phyloP scores from a whole-genome alignment of 306 rosid genomes.

The Castanea sativa region DNA sequence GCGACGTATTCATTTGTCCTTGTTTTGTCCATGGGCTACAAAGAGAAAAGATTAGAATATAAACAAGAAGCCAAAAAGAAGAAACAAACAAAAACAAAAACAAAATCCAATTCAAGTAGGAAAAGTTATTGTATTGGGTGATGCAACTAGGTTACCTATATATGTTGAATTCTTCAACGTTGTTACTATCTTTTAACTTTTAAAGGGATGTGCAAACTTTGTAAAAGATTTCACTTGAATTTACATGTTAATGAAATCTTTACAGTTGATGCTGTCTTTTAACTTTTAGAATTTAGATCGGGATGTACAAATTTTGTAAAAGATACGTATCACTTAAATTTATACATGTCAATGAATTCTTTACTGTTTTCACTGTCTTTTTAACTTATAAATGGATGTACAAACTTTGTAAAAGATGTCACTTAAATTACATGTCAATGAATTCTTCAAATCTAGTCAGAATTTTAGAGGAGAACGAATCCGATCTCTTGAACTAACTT shows the following conservation, averaged over 20 bases:
- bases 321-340: too few species aligned
- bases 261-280: too few species aligned
- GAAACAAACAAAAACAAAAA: neutral
- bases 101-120: neutral
- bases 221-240: neutral
- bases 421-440: neutral
- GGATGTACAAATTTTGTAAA: too few species aligned
- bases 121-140: neutral
- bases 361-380: too few species aligned
- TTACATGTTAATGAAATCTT: neutral
- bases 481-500: neutral
- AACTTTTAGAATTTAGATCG: too few species aligned
- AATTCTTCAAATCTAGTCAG: neutral
- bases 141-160: neutral
- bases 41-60: neutral
- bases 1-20: neutral
- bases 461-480: neutral
- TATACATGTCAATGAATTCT: neutral
- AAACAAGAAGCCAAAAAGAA: neutral
- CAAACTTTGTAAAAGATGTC: neutral
- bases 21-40: neutral
- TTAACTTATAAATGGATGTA: neutral
- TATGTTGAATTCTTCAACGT: too few species aligned
- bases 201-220: neutral
- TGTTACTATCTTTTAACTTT: too few species aligned